phyloP scores from a whole-genome alignment of 169 alveolate genomes.

The Cryptosporidium muris region DNA sequence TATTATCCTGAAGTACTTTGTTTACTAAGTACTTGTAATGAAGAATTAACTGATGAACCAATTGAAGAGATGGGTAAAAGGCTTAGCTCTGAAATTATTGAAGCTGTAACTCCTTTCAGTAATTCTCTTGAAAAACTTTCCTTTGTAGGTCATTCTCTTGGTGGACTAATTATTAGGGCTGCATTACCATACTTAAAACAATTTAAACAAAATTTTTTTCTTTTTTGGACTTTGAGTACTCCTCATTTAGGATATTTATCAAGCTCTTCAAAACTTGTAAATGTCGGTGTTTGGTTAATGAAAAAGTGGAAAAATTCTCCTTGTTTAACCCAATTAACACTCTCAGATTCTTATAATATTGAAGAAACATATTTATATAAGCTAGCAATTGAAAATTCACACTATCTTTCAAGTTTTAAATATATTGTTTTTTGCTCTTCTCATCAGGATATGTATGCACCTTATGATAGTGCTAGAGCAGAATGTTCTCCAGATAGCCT shows the following conservation, averaged over 20 bases:
- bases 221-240: slow-evolving; percentile 85
- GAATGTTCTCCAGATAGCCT: slow-evolving; percentile 80
- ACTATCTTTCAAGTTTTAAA: slow-evolving; percentile 78
- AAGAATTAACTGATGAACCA: slow-evolving; percentile 89
- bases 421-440: slow-evolving; percentile 83
- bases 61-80: slow-evolving; percentile 86
- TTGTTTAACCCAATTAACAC: slow-evolving; percentile 85
- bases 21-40: slow-evolving; percentile 85
- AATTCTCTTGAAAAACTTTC: slow-evolving; percentile 80
- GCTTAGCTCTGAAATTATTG: slow-evolving; percentile 82
- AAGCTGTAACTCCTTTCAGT: slow-evolving; percentile 50
- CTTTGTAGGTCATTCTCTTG: slow-evolving; percentile 91
- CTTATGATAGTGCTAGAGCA: slow-evolving; percentile 89
- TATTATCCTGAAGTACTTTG: slow-evolving; percentile 85
- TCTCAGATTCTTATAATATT: slow-evolving; percentile 80
- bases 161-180: slow-evolving; percentile 92
- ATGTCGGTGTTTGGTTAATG: slow-evolving; percentile 92
- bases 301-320: slow-evolving; percentile 87
- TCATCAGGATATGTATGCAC: slow-evolving; percentile 90
- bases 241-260: slow-evolving; percentile 93
- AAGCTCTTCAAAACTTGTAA: slow-evolving; percentile 84
- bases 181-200: slow-evolving; percentile 88
- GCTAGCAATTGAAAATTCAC: slow-evolving; percentile 80
- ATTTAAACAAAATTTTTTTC: slow-evolving; percentile 82
- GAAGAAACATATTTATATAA: slow-evolving; percentile 85